A percentile compares a stretch with the other conserved stretches of the same genome.
Evolutionary conservation across 2,329 filamentous ascomycete species (phyloP).

Genomic region (Huntiella savannae): DNA sequence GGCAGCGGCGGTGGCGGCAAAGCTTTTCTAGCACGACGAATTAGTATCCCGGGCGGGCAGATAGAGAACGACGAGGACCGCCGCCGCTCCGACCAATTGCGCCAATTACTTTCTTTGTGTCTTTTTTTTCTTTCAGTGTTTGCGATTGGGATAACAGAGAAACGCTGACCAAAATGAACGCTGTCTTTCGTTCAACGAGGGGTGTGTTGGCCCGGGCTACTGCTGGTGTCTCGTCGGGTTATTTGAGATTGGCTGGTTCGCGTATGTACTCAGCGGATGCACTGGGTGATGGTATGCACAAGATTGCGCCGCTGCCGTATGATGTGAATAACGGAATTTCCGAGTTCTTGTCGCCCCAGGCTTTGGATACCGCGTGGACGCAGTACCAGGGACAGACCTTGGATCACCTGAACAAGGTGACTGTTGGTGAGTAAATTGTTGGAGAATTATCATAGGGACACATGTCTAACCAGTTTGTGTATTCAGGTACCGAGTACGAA

Average conservation of each 20-base stretch:
- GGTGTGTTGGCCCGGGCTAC: conserved; percentile 22
- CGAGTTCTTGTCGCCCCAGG: conserved; percentile 49
- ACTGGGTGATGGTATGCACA: conserved; percentile 19
- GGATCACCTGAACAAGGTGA: conserved; percentile 56
- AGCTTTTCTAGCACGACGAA: no score
- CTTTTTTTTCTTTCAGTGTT: no score
- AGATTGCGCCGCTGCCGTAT: conserved; percentile 27
- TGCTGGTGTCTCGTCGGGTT: conserved; percentile 10
- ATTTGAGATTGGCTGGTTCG: conserved; percentile 14
- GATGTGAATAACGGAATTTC: conserved; percentile 35
- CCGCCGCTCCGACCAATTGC: no score
- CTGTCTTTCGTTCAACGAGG: no score
- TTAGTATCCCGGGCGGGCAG: no score
- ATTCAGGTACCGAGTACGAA: conserved; percentile 43
- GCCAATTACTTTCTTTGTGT: no score
- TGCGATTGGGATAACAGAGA: no score
- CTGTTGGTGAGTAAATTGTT: conserved; percentile 38
- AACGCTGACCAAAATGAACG: no score
- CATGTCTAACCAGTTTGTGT: conserved; percentile 1
- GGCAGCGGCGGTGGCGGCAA: no score
- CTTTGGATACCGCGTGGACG: conserved; percentile 61
- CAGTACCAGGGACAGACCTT: conserved; percentile 61
- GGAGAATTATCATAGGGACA: not conserved
- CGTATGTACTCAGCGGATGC: conserved; percentile 23
- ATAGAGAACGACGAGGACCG: no score